These are phyloP conservation scores for Magnolia officinalis DNA, from an alignment of 164 flowering plant species.

Conservation along the genomic window DNA sequence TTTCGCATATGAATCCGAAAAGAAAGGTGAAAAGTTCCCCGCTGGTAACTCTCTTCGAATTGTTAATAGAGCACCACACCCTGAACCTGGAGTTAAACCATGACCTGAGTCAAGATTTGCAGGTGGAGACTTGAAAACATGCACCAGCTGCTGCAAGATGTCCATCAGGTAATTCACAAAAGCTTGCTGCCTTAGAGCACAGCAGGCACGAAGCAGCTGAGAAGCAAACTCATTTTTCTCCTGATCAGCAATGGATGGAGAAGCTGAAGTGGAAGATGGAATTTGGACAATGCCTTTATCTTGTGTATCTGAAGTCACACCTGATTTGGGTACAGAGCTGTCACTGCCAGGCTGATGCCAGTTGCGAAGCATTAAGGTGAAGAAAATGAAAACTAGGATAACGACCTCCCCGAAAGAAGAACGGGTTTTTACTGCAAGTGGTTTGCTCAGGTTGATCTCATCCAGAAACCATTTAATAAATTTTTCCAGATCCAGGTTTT, in stretches of 20 bases:
- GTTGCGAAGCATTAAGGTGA: slow-evolving; percentile 94
- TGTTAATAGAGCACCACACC: slow-evolving; percentile 87
- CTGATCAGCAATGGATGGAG: slow-evolving; percentile 49
- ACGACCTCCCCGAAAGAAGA: slow-evolving; percentile 89
- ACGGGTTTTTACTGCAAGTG: slow-evolving; percentile 61
- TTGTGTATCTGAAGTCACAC: slow-evolving; percentile 49
- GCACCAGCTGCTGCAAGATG: slow-evolving; percentile 81
- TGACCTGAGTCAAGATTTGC: slow-evolving; percentile 46
- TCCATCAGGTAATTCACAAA: slow-evolving; percentile 91
- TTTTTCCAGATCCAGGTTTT: slow-evolving; percentile 70
- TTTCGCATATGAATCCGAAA: slow-evolving; percentile 97
- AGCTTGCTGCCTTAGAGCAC: slow-evolving; percentile 78
- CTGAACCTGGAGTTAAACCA: slow-evolving; percentile 54
- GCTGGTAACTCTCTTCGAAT: slow-evolving; percentile 91
- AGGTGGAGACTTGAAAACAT: slow-evolving; percentile 75
- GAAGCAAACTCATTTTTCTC: slow-evolving; percentile 77
- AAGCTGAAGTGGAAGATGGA: slow-evolving; percentile 30
- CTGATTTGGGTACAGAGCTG: slow-evolving; percentile 42
- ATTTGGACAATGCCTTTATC: slow-evolving; percentile 43
- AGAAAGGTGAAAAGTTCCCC: slow-evolving; percentile 95
- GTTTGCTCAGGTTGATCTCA: slow-evolving; percentile 71
- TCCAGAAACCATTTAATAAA: slow-evolving; percentile 83
- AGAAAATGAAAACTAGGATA: slow-evolving; percentile 91
- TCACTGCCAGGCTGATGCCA: slow-evolving; percentile 99
- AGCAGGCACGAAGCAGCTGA: slow-evolving; percentile 80